A percentile compares a stretch with the other conserved stretches of the same genome.
Conservation (phyloP, 768 basidiomycete species). For the Kwoniella europaea region DNA sequence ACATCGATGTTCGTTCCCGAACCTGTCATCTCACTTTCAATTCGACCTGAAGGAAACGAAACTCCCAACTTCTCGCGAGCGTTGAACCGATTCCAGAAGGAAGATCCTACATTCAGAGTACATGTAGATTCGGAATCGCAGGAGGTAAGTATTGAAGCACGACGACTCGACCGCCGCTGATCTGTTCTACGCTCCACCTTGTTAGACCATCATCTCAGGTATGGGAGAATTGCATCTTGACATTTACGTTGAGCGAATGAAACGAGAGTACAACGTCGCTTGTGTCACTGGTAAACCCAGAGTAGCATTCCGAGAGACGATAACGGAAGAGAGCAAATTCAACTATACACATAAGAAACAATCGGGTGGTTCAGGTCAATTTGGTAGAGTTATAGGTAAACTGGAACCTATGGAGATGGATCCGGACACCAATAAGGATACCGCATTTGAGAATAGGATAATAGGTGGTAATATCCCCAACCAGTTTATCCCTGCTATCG, state of each 20-base stretch:
- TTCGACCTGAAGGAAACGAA: conserved; percentile 89
- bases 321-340: conserved; percentile 80
- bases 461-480: conserved; percentile 91
- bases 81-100: conserved; percentile 95
- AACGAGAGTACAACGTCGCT: conserved; percentile 91
- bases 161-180: background rate
- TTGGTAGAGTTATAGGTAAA: conserved; percentile 85
- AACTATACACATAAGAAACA: conserved; percentile 97
- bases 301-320: conserved; percentile 95
- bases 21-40: conserved; percentile 93
- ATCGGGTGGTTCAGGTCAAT: conserved; percentile 95
- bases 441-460: conserved; percentile 80
- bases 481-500: conserved; percentile 90
- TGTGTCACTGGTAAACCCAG: conserved; percentile 93
- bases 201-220: conserved; percentile 94
- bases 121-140: conserved; percentile 93
- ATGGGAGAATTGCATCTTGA: conserved; percentile 99
- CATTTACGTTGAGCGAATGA: conserved; percentile 99
- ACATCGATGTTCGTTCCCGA: conserved; percentile 99
- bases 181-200: conserved; percentile 10
- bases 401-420: conserved; percentile 87
- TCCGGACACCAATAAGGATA: conserved; percentile 73
- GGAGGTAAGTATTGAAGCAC: conserved; percentile 66
- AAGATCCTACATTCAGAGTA: conserved; percentile 98
- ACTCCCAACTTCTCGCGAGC: conserved; percentile 96